Evolutionary conservation across 2,329 filamentous ascomycete species (phyloP).

Genomic region (Talaromyces funiculosus): DNA sequence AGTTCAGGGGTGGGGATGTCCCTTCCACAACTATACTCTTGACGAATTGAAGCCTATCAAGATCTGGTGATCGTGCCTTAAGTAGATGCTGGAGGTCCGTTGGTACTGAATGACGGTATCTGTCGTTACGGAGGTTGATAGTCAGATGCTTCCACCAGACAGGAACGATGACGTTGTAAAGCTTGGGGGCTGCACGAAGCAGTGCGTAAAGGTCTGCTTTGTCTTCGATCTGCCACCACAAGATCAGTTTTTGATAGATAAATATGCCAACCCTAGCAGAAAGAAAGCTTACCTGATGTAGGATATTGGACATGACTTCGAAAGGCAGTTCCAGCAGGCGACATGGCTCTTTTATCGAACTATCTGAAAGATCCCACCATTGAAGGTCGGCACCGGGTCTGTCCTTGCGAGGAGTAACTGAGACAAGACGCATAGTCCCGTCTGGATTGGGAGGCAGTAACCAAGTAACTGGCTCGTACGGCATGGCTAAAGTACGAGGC

Average conservation of each 20-base stretch:
- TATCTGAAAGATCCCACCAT: not conserved
- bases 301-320: slow-evolving; percentile 3
- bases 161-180: not conserved
- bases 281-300: not conserved
- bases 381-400: not conserved
- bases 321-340: not conserved
- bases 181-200: not conserved
- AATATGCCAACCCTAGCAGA: not conserved
- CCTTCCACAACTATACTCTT: slow-evolving; percentile 1
- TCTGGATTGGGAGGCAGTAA: not conserved
- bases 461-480: not conserved
- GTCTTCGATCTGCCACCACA: not conserved
- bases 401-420: not conserved
- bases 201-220: not conserved
- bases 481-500: not conserved
- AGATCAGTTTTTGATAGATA: not conserved
- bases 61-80: not conserved
- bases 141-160: not conserved
- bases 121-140: not conserved
- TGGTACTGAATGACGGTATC: not conserved
- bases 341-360: not conserved
- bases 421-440: not conserved
- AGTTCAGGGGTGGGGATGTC: not conserved
- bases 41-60: not conserved
- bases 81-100: not conserved